phyloP scores from a whole-genome alignment of 805 yeast species.

The Barnettozyma californica region DNA sequence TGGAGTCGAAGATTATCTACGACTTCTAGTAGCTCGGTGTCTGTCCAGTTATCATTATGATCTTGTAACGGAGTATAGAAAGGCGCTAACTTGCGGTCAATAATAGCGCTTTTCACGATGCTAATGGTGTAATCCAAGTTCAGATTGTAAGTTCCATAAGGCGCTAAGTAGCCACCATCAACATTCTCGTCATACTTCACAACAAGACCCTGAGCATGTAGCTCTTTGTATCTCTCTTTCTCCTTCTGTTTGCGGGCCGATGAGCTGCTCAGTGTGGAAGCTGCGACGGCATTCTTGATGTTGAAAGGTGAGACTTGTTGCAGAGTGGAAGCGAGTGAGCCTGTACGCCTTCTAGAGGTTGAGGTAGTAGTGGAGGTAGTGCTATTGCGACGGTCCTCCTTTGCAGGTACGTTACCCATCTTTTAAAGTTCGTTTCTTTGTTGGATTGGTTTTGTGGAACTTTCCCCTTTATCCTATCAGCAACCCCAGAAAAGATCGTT shows the following conservation, averaged over 20 bases:
- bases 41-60: conserved; percentile 65
- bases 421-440: neutral
- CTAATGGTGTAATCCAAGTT: conserved; percentile 69
- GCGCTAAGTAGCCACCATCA: conserved; percentile 93
- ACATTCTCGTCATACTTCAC: conserved; percentile 65
- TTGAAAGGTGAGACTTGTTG: conserved; percentile 9
- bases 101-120: conserved; percentile 65
- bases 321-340: conserved; percentile 13
- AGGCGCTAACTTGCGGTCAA: conserved; percentile 75
- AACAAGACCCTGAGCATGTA: conserved; percentile 50
- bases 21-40: conserved; percentile 53
- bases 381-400: conserved; percentile 30
- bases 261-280: conserved; percentile 20
- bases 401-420: conserved; percentile 47
- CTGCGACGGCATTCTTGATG: conserved; percentile 27
- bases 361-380: neutral
- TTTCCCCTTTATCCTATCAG: neutral
- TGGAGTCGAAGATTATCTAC: conserved; percentile 52
- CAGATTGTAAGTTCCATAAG: conserved; percentile 78
- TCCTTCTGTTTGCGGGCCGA: conserved; percentile 33
- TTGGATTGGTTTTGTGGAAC: neutral
- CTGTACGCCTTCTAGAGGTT: conserved; percentile 14
- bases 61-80: conserved; percentile 88
- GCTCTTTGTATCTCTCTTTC: conserved; percentile 45
- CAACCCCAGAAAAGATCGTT: neutral